phyloP scores from a whole-genome alignment of 1,139 yeast species.

The Blastobotrys raffinosifermentans region DNA sequence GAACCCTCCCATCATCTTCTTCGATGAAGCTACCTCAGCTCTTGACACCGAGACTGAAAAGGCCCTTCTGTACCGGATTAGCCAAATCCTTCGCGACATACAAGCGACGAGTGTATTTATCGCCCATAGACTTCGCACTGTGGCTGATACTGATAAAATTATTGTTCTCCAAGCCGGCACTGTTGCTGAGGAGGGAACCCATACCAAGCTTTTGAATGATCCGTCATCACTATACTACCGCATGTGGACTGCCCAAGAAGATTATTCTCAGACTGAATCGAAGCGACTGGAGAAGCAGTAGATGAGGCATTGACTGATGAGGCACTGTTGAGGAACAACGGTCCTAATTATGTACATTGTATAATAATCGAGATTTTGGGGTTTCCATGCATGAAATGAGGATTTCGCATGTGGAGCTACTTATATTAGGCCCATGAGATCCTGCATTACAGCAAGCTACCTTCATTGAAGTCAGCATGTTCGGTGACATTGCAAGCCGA shows the following conservation, averaged over 20 bases:
- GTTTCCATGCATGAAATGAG: too few species aligned
- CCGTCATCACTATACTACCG: constrained; percentile 60
- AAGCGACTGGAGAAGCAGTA: constrained; percentile 1
- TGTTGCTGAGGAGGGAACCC: constrained; percentile 87
- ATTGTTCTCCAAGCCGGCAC: constrained; percentile 75
- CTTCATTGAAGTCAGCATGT: too few species aligned
- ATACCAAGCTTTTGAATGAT: constrained; percentile 49
- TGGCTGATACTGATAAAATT: constrained; percentile 91
- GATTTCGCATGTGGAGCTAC: too few species aligned
- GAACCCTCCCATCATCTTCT: constrained; percentile 82
- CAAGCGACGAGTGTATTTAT: constrained; percentile 76
- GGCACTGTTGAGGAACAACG: too few species aligned
- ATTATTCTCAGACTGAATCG: too few species aligned
- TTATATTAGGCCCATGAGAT: too few species aligned
- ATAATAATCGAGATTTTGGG: too few species aligned
- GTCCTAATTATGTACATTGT: too few species aligned
- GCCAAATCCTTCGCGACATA: constrained; percentile 50
- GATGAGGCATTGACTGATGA: constrained; percentile 2
- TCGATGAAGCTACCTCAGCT: constrained; percentile 97
- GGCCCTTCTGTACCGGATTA: constrained; percentile 65
- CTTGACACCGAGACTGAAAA: constrained; percentile 96
- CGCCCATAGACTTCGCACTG: constrained; percentile 90
- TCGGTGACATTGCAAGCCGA: too few species aligned
- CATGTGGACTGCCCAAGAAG: constrained; percentile 91
- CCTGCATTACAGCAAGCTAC: too few species aligned